A percentile compares a stretch with the other conserved stretches of the same genome.
phyloP scores from a whole-genome alignment of 108 stramenopile genomes.

The Discostella pseudostelligera region DNA sequence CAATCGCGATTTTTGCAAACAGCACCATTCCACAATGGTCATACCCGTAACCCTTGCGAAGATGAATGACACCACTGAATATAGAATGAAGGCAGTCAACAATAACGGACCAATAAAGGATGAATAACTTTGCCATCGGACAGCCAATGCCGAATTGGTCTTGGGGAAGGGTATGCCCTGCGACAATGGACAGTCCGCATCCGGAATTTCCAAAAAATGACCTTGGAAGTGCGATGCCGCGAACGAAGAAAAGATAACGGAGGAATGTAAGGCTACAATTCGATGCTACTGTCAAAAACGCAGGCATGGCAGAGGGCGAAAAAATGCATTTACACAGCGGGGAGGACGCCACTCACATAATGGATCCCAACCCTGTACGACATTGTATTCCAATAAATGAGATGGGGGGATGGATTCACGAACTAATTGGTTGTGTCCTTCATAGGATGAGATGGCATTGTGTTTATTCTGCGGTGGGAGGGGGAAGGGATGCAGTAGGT shows the following conservation, averaged over 20 bases:
- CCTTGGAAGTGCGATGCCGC: slow-evolving; percentile 95
- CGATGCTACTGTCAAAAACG: slow-evolving; percentile 93
- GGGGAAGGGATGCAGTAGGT: slow-evolving; percentile 49
- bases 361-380: slow-evolving; percentile 77
- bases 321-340: slow-evolving; percentile 96
- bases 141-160: slow-evolving; percentile 62
- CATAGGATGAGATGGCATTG: slow-evolving; percentile 60
- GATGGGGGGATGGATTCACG: slow-evolving; percentile 58
- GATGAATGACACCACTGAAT: slow-evolving; percentile 40
- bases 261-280: slow-evolving; percentile 97
- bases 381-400: slow-evolving; percentile 70
- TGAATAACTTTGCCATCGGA: slow-evolving; percentile 66
- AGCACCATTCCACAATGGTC: slow-evolving; percentile 53
- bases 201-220: slow-evolving; percentile 60
- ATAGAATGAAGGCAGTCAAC: slow-evolving; percentile 48
- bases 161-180: slow-evolving; percentile 64
- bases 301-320: slow-evolving; percentile 71
- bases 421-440: slow-evolving; percentile 64
- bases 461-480: slow-evolving; percentile 62
- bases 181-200: slow-evolving; percentile 52
- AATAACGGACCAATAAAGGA: slow-evolving; percentile 50
- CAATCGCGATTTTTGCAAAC: slow-evolving; percentile 10
- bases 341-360: slow-evolving; percentile 93
- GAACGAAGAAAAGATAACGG: slow-evolving; percentile 94
- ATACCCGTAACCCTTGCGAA: slow-evolving; percentile 56